Evolutionary conservation across 2,329 filamentous ascomycete species (phyloP).

Genomic region (Colletotrichum euphorbiae): DNA sequence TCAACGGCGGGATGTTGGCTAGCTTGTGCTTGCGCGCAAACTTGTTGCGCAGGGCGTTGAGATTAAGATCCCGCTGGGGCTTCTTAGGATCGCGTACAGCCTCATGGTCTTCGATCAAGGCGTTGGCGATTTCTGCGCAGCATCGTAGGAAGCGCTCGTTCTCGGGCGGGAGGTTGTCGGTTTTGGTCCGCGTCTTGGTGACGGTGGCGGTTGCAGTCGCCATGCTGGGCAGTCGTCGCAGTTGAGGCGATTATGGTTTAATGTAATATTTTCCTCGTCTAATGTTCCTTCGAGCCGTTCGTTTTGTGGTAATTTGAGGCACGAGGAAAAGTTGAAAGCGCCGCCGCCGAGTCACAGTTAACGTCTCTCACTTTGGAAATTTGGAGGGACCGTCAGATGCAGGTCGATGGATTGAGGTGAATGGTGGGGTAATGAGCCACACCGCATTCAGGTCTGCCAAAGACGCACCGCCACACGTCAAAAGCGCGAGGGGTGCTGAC

Average conservation of each 20-base stretch:
- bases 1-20: constrained; percentile 88
- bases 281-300: neutral
- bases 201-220: constrained; percentile 68
- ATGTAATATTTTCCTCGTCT: too few species aligned
- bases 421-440: constrained; percentile 39
- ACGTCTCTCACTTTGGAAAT: constrained; percentile 28
- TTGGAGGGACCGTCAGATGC: constrained; percentile 31
- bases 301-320: neutral
- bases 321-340: neutral
- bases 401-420: constrained; percentile 1
- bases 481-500: constrained; percentile 12
- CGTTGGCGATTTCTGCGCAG: constrained; percentile 94
- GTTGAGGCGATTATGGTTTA: neutral
- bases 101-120: constrained; percentile 94
- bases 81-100: constrained; percentile 78
- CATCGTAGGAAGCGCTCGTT: constrained; percentile 94
- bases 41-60: constrained; percentile 88
- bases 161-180: constrained; percentile 83
- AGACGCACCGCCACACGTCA: constrained; percentile 24
- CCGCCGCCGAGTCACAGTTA: constrained; percentile 11
- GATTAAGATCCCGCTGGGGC: constrained; percentile 87
- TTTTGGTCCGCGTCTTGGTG: constrained; percentile 73
- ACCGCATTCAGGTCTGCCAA: neutral
- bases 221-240: constrained; percentile 45
- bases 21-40: constrained; percentile 94